phyloP scores from a whole-genome alignment of 306 rosid genomes.

The Vigna hirtella region DNA sequence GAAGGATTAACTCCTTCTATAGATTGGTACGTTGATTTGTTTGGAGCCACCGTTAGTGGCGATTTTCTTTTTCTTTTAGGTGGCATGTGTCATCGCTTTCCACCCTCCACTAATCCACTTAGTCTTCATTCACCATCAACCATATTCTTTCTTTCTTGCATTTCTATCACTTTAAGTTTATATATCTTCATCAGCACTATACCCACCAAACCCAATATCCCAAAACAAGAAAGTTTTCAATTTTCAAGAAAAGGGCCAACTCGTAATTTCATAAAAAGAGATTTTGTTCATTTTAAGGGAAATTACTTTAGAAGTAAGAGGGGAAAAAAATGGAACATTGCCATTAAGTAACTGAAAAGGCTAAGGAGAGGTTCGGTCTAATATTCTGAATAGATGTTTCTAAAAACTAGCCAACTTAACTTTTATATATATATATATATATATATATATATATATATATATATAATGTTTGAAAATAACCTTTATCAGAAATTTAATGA shows the following conservation, averaged over 20 bases:
- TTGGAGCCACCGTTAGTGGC: constrained; percentile 26
- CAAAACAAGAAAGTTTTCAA: background rate
- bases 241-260: background rate
- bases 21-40: background rate
- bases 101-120: background rate
- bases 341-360: background rate
- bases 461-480: too few relatives aligned
- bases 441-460: too few relatives aligned
- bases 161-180: background rate
- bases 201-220: background rate
- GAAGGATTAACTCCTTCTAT: too few relatives aligned
- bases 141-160: background rate
- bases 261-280: background rate
- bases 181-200: constrained; percentile 4
- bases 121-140: background rate
- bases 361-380: background rate
- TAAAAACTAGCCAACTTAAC: too few relatives aligned
- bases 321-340: background rate
- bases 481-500: too few relatives aligned
- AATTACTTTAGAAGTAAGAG: background rate
- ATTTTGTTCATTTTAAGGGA: background rate
- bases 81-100: constrained; percentile 1
- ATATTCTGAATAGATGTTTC: background rate
- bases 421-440: too few relatives aligned
- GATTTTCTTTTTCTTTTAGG: background rate